Evolutionary conservation across 345 rosid genomes (phyloP).

Genomic region (Acer negundo): DNA sequence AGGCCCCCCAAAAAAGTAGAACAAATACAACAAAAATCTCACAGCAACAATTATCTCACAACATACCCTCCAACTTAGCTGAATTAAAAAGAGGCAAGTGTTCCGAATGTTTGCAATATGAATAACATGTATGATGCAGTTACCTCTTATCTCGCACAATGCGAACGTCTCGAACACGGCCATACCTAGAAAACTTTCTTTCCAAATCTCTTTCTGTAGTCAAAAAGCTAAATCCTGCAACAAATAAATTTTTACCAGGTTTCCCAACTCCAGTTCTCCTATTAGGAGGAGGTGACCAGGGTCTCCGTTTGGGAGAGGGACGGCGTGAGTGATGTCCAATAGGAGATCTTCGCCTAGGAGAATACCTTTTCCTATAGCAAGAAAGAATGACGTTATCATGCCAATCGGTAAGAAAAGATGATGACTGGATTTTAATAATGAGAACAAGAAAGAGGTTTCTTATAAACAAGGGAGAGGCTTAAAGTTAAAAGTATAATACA

Average conservation of each 20-base stretch:
- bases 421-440: not conserved
- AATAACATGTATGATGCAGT: not conserved
- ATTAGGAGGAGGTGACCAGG: constrained; percentile 35
- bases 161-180: constrained; percentile 29
- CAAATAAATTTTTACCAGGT: constrained; percentile 28
- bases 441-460: not conserved
- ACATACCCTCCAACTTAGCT: too few species aligned
- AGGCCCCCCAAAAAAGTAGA: too few species aligned
- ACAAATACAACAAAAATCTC: not conserved
- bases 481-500: not conserved
- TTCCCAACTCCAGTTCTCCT: constrained; percentile 30
- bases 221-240: constrained; percentile 29
- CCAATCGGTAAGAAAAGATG: not conserved
- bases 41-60: too few species aligned
- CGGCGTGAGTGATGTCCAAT: constrained; percentile 12
- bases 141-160: constrained; percentile 32
- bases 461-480: not conserved
- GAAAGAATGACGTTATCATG: constrained; percentile 8
- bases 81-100: too few species aligned
- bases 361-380: constrained; percentile 25
- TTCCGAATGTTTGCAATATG: not conserved
- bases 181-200: constrained; percentile 34
- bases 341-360: constrained; percentile 30
- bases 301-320: constrained; percentile 22
- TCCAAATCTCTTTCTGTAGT: constrained; percentile 38